Conservation (phyloP, 192 early-diverging fungal species). For the Coemansia sp. region DNA sequence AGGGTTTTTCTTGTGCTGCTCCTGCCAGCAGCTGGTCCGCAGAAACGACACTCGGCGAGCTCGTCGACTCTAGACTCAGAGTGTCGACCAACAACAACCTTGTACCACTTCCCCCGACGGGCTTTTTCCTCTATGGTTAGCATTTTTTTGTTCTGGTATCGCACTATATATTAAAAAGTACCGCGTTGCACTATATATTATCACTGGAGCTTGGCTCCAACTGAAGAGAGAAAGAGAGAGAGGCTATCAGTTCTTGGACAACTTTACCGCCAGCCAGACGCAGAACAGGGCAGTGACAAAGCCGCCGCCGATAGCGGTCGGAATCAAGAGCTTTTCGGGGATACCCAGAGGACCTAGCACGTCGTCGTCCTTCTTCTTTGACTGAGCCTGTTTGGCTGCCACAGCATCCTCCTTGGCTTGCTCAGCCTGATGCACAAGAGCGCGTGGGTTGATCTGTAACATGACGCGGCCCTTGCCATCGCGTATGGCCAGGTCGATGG, state of each 20-base stretch:
- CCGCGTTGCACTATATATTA: neutral
- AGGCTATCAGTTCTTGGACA: constrained; percentile 50
- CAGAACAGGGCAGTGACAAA: constrained; percentile 58
- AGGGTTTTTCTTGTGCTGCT: constrained; percentile 55
- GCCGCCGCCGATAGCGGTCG: constrained; percentile 56
- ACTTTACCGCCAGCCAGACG: constrained; percentile 55
- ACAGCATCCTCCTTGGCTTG: constrained; percentile 13
- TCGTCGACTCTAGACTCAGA: constrained; percentile 29
- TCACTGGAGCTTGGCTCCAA: neutral
- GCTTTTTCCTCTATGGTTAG: constrained; percentile 19
- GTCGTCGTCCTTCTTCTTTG: neutral
- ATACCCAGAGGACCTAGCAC: constrained; percentile 39
- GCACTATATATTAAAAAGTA: neutral
- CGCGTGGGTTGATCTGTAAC: constrained; percentile 61
- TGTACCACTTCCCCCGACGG: constrained; percentile 24
- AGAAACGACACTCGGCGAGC: constrained; percentile 47
- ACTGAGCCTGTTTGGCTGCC: constrained; percentile 3
- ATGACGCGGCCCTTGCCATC: constrained; percentile 79
- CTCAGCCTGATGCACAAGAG: constrained; percentile 27
- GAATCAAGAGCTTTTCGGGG: constrained; percentile 55
- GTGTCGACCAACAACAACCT: neutral
- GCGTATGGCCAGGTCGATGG: constrained; percentile 79
- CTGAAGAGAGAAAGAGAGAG: neutral
- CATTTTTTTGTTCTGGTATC: neutral
- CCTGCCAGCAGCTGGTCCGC: constrained; percentile 55